These are phyloP conservation scores for Leucosporidium creatinivorum DNA, from an alignment of 768 basidiomycete species.

Conservation along the genomic window DNA sequence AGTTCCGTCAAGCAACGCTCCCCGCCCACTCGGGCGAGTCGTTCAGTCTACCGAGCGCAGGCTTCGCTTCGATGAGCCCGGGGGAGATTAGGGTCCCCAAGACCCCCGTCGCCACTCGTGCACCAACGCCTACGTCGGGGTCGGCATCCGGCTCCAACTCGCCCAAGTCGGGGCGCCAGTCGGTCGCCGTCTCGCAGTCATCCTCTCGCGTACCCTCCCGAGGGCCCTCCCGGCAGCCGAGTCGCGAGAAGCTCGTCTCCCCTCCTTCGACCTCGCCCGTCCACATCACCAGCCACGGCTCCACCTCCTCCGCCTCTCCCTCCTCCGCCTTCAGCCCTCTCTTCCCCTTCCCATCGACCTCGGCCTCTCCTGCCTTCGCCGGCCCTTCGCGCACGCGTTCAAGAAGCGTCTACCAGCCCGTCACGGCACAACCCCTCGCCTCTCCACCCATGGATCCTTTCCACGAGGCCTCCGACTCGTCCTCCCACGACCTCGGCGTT, in stretches of 20 bases:
- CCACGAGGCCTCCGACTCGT: slow-evolving; percentile 7
- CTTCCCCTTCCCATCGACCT: slow-evolving; percentile 22
- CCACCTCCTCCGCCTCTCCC: not conserved
- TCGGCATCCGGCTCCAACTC: slow-evolving; percentile 9
- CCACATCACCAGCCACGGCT: not conserved
- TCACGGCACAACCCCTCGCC: too few species aligned
- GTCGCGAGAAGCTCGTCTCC: slow-evolving; percentile 12
- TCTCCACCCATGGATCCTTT: not conserved
- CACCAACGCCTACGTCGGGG: slow-evolving; percentile 21
- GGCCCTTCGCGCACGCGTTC: slow-evolving; percentile 9
- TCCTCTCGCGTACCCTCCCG: slow-evolving; percentile 7
- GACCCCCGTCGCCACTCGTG: slow-evolving; percentile 24
- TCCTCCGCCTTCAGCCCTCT: slow-evolving; percentile 29
- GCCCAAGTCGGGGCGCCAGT: not conserved
- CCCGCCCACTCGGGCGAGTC: slow-evolving; percentile 9
- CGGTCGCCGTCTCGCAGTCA: slow-evolving; percentile 3
- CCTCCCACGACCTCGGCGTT: not conserved
- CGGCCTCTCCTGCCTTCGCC: not conserved
- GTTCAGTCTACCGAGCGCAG: not conserved
- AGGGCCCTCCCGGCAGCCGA: slow-evolving; percentile 9
- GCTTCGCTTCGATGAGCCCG: slow-evolving; percentile 7
- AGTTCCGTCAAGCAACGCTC: slow-evolving; percentile 40
- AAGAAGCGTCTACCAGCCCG: slow-evolving; percentile 5
- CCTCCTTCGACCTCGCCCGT: not conserved
- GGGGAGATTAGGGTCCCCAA: slow-evolving; percentile 11